Conservation (phyloP, 495 filamentous ascomycete genomes). For the Lichenothelia convexa region DNA sequence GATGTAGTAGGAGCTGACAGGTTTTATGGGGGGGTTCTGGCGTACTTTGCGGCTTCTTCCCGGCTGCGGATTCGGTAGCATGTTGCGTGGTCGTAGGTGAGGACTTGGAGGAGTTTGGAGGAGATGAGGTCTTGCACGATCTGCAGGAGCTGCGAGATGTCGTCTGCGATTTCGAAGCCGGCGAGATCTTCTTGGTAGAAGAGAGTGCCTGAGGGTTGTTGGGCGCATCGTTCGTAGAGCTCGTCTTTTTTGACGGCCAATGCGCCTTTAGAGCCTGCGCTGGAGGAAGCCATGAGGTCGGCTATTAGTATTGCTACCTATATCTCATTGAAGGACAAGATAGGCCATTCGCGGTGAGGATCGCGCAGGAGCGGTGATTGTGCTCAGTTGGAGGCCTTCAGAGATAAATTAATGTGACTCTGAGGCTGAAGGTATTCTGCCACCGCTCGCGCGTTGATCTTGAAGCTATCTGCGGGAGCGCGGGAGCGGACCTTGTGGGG, state of each 20-base stretch:
- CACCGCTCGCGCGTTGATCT: no score
- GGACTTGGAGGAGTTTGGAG: conserved; percentile 9
- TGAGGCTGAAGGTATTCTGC: no score
- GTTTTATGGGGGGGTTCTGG: not conserved
- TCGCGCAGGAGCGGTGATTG: no score
- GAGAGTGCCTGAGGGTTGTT: conserved; percentile 8
- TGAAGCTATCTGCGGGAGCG: no score
- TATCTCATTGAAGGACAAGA: no score
- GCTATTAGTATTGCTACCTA: no score
- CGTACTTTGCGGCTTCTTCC: conserved; percentile 13
- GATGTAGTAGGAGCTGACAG: not conserved
- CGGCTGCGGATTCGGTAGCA: conserved; percentile 11
- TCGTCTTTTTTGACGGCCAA: not conserved
- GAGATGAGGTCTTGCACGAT: conserved; percentile 8
- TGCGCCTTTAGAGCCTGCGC: no score
- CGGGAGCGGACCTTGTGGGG: no score
- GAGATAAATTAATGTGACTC: no score
- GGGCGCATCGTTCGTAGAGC: conserved; percentile 8
- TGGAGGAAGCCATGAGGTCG: no score
- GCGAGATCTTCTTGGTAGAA: conserved; percentile 16
- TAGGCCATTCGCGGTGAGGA: no score
- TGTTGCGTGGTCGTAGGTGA: conserved; percentile 9
- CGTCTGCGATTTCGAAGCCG: conserved; percentile 12
- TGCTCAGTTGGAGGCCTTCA: no score
- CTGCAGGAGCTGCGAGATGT: conserved; percentile 4